Evolutionary conservation across 345 rosid species (phyloP).

Genomic region (Syzygium aromaticum): DNA sequence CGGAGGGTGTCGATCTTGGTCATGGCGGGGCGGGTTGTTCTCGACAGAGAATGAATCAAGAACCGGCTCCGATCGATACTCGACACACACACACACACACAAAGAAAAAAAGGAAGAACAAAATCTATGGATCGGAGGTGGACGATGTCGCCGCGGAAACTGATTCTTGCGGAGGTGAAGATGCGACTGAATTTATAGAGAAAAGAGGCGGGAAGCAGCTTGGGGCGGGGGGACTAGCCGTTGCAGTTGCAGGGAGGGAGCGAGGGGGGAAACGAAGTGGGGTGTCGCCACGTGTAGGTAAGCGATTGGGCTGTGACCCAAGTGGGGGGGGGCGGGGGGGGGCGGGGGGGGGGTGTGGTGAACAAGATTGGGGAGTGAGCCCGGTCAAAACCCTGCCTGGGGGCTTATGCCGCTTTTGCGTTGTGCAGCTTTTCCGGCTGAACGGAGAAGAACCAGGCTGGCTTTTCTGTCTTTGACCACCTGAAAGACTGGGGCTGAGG

Average conservation of each 20-base stretch:
- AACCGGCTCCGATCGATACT: background rate
- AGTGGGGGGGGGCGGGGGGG: too few relatives aligned
- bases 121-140: background rate
- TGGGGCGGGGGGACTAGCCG: background rate
- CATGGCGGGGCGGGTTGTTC: background rate
- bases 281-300: background rate
- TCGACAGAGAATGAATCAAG: background rate
- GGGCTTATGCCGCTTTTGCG: background rate
- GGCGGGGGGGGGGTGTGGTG: accelerated
- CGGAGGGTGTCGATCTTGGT: constrained; percentile 51
- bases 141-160: background rate
- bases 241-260: background rate
- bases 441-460: background rate
- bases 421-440: too few relatives aligned
- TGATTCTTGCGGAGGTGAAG: background rate
- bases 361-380: background rate
- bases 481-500: background rate
- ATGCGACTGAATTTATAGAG: background rate
- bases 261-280: background rate
- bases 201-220: background rate
- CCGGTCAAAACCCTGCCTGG: background rate
- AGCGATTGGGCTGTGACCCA: background rate
- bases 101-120: too few relatives aligned
- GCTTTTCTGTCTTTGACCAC: background rate
- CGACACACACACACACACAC: background rate